Conservation (phyloP, 768 basidiomycete genomes). For the Suillus subluteus region DNA sequence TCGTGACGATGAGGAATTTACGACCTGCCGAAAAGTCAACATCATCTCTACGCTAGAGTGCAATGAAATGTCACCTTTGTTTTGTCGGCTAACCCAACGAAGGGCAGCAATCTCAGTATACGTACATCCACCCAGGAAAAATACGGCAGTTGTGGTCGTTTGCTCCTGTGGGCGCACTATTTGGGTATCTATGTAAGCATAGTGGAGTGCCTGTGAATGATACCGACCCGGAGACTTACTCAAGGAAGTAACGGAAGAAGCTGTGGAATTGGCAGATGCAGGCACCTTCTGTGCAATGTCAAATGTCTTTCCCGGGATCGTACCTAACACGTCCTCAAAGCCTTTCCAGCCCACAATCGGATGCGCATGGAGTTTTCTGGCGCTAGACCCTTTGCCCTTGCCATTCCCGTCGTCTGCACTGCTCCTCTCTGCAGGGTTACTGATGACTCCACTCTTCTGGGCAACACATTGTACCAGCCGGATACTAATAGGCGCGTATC, state of each 20-base stretch:
- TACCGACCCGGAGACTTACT: conserved; percentile 33
- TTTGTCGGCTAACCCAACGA: conserved; percentile 88
- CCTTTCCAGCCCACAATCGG: conserved; percentile 97
- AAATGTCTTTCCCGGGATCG: conserved; percentile 84
- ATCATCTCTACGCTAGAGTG: neutral
- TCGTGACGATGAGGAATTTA: conserved; percentile 88
- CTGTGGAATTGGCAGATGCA: conserved; percentile 30
- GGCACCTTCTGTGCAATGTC: conserved; percentile 65
- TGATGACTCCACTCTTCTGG: conserved; percentile 88
- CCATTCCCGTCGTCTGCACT: conserved; percentile 42
- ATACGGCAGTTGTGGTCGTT: conserved; percentile 85
- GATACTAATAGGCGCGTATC: conserved; percentile 92
- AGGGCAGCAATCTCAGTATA: conserved; percentile 96
- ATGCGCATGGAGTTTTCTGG: conserved; percentile 76
- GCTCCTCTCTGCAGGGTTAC: conserved; percentile 70
- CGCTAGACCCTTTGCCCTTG: conserved; percentile 39
- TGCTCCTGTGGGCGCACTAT: conserved; percentile 58
- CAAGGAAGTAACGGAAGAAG: conserved; percentile 33
- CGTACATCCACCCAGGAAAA: conserved; percentile 97
- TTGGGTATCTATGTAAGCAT: conserved; percentile 11
- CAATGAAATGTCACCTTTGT: conserved; percentile 56
- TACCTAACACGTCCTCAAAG: conserved; percentile 86
- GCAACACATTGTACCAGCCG: conserved; percentile 92
- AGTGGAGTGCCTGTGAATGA: neutral
- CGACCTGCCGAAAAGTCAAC: conserved; percentile 58